Evolutionary conservation across 1,284 basidiomycete species (phyloP), one percentile per base, ranked within the genome.

Genomic region (Cryptococcus maquisensis): DNA sequence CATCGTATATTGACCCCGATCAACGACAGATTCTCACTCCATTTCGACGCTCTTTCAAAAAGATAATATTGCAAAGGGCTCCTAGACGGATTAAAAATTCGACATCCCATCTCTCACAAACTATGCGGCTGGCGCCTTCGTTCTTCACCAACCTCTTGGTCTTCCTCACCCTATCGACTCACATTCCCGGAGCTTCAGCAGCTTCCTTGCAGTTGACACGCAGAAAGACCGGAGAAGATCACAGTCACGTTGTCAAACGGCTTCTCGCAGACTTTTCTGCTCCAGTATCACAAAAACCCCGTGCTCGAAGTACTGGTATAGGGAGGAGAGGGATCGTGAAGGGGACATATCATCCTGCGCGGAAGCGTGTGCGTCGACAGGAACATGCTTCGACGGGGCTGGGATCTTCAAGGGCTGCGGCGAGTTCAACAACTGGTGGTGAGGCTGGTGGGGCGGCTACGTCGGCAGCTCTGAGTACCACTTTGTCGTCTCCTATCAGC

Each of bases 171-270:
- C 16, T 37, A 9, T 28, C 40, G 41, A 26, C 24, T 32, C 15
- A 32, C 41, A 20, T 39, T 23, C 16, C 35, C 23, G 26, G 21
- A 16, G 32, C 44, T 9, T 24, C 15, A 23, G 48, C 48, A 15
- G 48, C 23, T 2, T 52, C 51, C 20, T 35, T 52, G 6, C 36
- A 47, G 20, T 4, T 52, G 43, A 47, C 43, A 8, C 43, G 51
- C 32, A 28, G 36, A 21, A 20, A 28, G 13, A 46, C 36, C 44
- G 51, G 23, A 28, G 23, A 45, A 24, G 24, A 47, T 15, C 21
- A 47, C 6, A 52, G 51, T 10, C 45, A n/a, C 13, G 16, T 51
- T 3, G 21, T 51, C 21, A 51, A 51, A 18, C 50, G 50, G n/a
- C 32, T 51, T 13, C 20, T 51, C 35, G 35, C 50, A 5, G 50